Conservation (phyloP, 2,329 filamentous ascomycete genomes). For the Thielaviopsis musarum region DNA sequence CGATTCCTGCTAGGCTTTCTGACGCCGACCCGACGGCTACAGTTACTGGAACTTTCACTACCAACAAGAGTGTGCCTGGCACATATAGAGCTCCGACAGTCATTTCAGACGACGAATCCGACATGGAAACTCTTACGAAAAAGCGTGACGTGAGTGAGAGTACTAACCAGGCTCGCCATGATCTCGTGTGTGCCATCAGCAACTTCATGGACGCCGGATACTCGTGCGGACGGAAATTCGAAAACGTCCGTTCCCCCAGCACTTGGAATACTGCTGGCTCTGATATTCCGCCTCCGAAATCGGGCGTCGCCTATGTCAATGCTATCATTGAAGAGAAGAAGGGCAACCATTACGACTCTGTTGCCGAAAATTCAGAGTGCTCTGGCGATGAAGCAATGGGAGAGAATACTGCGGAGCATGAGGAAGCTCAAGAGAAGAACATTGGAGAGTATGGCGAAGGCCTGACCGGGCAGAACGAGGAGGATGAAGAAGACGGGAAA, state of each 20-base stretch:
- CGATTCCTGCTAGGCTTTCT: background rate
- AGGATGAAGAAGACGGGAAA: background rate
- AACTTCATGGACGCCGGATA: background rate
- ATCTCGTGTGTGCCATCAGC: background rate
- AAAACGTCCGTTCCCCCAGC: background rate
- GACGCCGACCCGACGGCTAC: background rate
- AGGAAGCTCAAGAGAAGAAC: background rate
- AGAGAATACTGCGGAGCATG: background rate
- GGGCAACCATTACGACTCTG: background rate
- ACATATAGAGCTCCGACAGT: slow-evolving; percentile 5
- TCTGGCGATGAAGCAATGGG: background rate
- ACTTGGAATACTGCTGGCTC: background rate
- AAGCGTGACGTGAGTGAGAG: background rate
- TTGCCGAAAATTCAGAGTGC: background rate
- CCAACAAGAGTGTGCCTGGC: background rate
- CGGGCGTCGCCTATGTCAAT: background rate
- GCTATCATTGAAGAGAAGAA: background rate
- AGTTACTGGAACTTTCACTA: background rate
- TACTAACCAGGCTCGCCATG: background rate
- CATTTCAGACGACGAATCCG: slow-evolving; percentile 8
- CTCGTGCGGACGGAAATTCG: background rate
- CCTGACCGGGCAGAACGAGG: background rate
- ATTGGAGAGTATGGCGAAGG: background rate
- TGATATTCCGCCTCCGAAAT: background rate
- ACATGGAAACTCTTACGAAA: background rate